A percentile compares a stretch with the other conserved stretches of the same genome.
These are phyloP conservation scores for Suzukiozyma palmioleophila DNA, from an alignment of 1,139 yeast species.

Conservation along the genomic window DNA sequence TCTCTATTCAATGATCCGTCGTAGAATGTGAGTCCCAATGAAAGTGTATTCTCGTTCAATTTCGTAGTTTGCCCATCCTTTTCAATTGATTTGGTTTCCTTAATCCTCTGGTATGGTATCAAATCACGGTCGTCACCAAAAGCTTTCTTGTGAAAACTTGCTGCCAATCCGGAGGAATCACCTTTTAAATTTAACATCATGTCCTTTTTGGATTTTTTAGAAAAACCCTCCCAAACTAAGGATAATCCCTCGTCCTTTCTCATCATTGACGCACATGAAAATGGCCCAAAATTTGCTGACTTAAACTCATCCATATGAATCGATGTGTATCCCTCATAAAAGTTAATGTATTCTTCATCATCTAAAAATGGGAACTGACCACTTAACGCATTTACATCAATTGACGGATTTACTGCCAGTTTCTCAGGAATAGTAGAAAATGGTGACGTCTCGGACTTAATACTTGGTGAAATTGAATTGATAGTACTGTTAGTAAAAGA, in stretches of 20 bases:
- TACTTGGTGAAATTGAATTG: conserved; percentile 1
- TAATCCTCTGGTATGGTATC: conserved; percentile 28
- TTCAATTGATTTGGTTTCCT: conserved; percentile 14
- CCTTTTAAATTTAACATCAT: conserved; percentile 14
- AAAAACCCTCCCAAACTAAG: conserved; percentile 28
- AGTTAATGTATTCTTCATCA: conserved; percentile 29
- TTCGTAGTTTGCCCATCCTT: conserved; percentile 10
- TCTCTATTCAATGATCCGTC: conserved; percentile 28
- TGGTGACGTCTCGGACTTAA: conserved; percentile 3
- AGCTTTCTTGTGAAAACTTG: conserved; percentile 26
- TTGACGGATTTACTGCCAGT: conserved; percentile 4
- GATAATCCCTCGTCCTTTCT: conserved; percentile 45
- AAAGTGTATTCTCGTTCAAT: conserved; percentile 16
- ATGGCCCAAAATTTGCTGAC: conserved; percentile 45
- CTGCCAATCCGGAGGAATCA: conserved; percentile 10
- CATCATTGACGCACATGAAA: conserved; percentile 45
- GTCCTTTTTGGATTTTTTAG: conserved; percentile 21
- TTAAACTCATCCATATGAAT: conserved; percentile 31
- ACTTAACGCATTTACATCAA: conserved; percentile 4
- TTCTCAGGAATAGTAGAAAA: conserved; percentile 2
- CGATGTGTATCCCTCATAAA: conserved; percentile 40
- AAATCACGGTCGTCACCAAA: conserved; percentile 34
- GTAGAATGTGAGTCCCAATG: conserved; percentile 26
- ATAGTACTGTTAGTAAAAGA: background rate
- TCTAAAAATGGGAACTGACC: conserved; percentile 23